phyloP scores from a whole-genome alignment of 768 basidiomycete species.

The Strobilomyces echinocephalus region DNA sequence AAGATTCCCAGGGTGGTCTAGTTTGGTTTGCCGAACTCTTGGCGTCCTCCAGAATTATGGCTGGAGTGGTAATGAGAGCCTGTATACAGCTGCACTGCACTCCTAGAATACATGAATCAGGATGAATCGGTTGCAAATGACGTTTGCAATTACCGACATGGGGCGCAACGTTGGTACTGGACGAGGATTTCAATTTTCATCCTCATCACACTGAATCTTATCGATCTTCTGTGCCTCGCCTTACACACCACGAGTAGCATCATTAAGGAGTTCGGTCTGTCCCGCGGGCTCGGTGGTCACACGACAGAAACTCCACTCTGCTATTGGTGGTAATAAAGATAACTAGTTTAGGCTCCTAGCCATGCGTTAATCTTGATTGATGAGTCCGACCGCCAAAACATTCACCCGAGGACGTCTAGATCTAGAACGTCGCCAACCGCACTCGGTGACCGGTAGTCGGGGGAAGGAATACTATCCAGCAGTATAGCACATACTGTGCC shows the following conservation, averaged over 20 bases:
- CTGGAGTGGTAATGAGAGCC: not conserved
- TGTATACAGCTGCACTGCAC: constrained; percentile 10
- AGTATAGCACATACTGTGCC: not conserved
- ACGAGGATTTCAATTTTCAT: not conserved
- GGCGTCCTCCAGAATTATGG: not conserved
- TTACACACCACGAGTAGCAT: not conserved
- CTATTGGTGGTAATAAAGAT: not conserved
- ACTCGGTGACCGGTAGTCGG: not conserved
- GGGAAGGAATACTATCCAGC: not conserved
- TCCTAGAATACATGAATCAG: no score
- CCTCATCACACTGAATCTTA: not conserved
- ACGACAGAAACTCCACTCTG: not conserved
- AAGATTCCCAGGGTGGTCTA: not conserved
- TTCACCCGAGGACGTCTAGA: not conserved
- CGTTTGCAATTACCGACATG: not conserved
- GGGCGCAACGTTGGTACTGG: not conserved
- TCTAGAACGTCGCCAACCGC: not conserved
- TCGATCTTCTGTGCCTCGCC: not conserved
- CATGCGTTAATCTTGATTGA: not conserved
- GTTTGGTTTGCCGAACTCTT: not conserved
- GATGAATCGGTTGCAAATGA: not conserved
- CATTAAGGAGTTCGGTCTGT: not conserved
- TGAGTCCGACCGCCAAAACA: not conserved
- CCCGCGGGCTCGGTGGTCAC: not conserved
- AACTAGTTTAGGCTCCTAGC: not conserved